Base-by-base conservation (phyloP, 1,284 basidiomycete genomes). In the Cryptococcus neoformans region DNA sequence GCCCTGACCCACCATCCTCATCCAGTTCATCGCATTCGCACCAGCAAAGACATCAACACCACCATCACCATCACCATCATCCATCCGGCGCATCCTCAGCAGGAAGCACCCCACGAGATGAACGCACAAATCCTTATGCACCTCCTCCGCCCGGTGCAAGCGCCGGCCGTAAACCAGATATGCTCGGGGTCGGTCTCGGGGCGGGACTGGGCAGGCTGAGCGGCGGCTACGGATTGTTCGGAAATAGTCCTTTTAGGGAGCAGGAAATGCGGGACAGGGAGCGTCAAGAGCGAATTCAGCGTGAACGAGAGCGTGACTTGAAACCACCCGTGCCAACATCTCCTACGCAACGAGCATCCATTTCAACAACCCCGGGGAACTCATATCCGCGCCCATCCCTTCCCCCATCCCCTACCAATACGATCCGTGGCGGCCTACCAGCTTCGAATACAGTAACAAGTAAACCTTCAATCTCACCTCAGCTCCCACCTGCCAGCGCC, bases 401-500 rank as follows among this genome's bases (percentile, higher is more conserved):
- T 36, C 63, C 63, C 3, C 61, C 62, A 39, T 65, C 63, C 14
- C 63, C 63, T 8, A 62, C 63, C 6, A 53, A 51, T 34, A 48
- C 57, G 28, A 28, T 28, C 3, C 28, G 28, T 11, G 53, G 62
- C 17, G 57, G 38, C 36, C 52, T 63, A 8, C 46, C 59, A 4
- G 45, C 49, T 10, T 12, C 40, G 49, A 57, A 11, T 53, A 49
- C 4, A 14, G 28, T 54, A 14, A 35, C 56, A n/a, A 48, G 42
- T 9, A 63, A 60, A 46, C 54, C 63, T 12, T 65, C 63, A 6
- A 53, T 63, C 34, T 64, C 64, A 4, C 64, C 63, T 34, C 62
- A 63, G 49, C 52, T 62, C 11, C 49, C 57, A 12, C 54, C 63
- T 37, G 56, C 56, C 16, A 44, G 51, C 5, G 28, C 28, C 28